Percentiles rank a stretch among this genome's conserved stretches.
Evolutionary conservation across 2,329 filamentous ascomycete species (phyloP).

Genomic region (Rhexocercosporidium sp.): DNA sequence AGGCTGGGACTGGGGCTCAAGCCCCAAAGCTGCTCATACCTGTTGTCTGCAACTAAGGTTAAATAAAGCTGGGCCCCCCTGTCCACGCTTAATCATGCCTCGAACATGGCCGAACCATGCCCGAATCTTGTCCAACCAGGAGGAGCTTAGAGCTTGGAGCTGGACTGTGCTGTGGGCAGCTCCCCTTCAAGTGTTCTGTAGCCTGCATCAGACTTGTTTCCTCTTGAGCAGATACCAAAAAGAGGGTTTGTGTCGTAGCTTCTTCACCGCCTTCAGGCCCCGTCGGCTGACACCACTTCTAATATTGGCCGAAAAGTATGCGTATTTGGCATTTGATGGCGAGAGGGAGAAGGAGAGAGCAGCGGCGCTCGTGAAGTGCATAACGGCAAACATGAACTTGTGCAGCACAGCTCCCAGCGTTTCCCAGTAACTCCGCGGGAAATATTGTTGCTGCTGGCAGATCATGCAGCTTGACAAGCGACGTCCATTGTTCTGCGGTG

Average conservation of each 20-base stretch:
- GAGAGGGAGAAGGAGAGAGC: too few relatives aligned
- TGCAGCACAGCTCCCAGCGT: too few relatives aligned
- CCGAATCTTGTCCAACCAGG: background rate
- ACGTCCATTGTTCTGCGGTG: background rate
- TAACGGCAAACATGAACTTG: background rate
- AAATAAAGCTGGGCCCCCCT: slow-evolving; percentile 1
- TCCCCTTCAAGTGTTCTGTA: background rate
- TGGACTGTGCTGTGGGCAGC: background rate
- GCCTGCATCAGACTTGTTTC: background rate
- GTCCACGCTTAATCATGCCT: slow-evolving; percentile 2
- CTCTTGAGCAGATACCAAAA: background rate
- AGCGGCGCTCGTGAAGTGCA: background rate
- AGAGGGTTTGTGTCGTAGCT: background rate
- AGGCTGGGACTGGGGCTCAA: slow-evolving; percentile 5
- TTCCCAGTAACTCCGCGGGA: background rate
- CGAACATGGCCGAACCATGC: background rate
- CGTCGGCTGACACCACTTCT: slow-evolving; percentile 4
- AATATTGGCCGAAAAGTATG: background rate
- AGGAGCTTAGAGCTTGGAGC: background rate
- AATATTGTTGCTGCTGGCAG: background rate
- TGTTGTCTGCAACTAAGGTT: background rate
- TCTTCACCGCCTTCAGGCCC: slow-evolving; percentile 1
- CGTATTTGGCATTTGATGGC: background rate
- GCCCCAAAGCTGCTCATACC: background rate
- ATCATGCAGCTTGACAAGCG: background rate